Evolutionary conservation across 2,329 filamentous ascomycete species (phyloP), one percentile per base, ranked within the genome.

Genomic region (Trichoderma sp.): DNA sequence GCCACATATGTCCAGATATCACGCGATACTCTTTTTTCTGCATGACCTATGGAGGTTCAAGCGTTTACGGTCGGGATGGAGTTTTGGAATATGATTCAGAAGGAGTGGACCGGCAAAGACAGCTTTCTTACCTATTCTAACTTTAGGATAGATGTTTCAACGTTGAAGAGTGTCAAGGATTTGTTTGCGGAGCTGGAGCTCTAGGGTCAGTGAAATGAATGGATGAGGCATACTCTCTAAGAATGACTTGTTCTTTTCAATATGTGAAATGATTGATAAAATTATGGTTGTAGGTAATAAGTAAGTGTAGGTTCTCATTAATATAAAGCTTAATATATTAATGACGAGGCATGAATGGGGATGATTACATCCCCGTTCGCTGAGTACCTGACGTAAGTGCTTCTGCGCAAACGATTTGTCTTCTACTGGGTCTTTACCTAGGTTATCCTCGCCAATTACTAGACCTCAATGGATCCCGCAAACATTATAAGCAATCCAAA

Each of bases 81-180:
- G 29, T 52, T 61, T 37, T 61, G 58, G 58, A 13, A 61, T 5
- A 22, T 52, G 19, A 15, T 61, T n/a, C 34, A 27, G 15, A 52
- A 61, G 9, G 42, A 61, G 42, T 61, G 58, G 58, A 61, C 42
- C 13, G 58, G 42, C 19, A 32, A 61, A 35, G 58, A 61, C 32
- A 37, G 13, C 2, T 13, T 52, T 22, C 19, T 61, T 1, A 61
- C 29, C 3, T 61, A 61, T 52, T n/a, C 42, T 34, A 42, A 61
- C 8, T 22, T 61, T 8, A 19, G 58, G n/a, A 25, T 61, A 13
- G 58, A 61, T 13, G n/a, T 61, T 50, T 5, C 19, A 1, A 25
- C 2, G 3, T 22, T 52, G 29, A 52, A 52, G 15, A 52, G 58
- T 19, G 58, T 61, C 7, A 35, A 19, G 4, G 58, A 61, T 13